A percentile compares a stretch with the other conserved stretches of the same genome.
These are phyloP conservation scores for Fragilaria radians DNA, from an alignment of 108 stramenopile genomes.

Conservation along the genomic window DNA sequence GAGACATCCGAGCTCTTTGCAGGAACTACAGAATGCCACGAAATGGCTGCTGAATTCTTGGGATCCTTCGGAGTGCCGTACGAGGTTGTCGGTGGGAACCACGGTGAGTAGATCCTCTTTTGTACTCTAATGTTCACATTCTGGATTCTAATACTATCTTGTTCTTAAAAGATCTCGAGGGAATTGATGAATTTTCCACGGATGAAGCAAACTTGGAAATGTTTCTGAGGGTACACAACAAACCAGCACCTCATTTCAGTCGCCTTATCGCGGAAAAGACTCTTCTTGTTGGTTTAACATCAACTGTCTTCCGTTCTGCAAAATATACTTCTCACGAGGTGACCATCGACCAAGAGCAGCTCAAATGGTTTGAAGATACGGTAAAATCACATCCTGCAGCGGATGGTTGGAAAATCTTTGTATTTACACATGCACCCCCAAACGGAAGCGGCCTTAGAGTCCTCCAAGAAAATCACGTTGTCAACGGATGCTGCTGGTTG, in stretches of 20 bases:
- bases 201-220: conserved; percentile 79
- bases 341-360: conserved; percentile 77
- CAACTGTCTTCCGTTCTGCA: conserved; percentile 85
- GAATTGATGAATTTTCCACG: conserved; percentile 86
- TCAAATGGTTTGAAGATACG: conserved; percentile 85
- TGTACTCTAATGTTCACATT: neutral
- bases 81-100: conserved; percentile 32
- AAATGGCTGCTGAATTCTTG: conserved; percentile 25
- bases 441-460: conserved; percentile 85
- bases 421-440: conserved; percentile 92
- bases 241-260: conserved; percentile 73
- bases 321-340: conserved; percentile 89
- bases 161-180: conserved; percentile 72
- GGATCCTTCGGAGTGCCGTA: conserved; percentile 31
- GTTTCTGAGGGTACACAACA: conserved; percentile 50
- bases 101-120: neutral
- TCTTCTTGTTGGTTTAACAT: conserved; percentile 76
- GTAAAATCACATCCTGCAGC: conserved; percentile 53
- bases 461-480: conserved; percentile 82
- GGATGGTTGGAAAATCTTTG: conserved; percentile 91
- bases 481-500: conserved; percentile 86
- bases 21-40: conserved; percentile 34
- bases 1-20: conserved; percentile 26
- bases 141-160: neutral
- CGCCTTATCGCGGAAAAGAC: conserved; percentile 83